Evolutionary conservation across 805 yeast species (phyloP), one percentile per base, ranked within the genome.

Genomic region (Starmerella ratchasimensis): DNA sequence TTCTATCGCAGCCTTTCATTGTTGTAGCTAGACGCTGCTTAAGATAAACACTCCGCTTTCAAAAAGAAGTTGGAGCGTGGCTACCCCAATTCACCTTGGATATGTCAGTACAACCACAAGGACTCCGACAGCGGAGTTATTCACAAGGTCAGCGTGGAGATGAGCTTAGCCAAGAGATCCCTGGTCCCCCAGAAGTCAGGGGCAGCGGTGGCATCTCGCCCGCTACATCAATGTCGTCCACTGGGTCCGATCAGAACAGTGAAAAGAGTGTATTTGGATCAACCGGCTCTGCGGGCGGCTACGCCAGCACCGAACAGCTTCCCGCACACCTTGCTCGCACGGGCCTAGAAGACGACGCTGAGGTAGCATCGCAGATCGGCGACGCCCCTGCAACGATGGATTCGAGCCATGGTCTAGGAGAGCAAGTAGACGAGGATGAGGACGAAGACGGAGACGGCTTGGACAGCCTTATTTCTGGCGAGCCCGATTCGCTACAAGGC

Each of bases 371-470:
- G 44, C 35, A 16, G 16, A 32, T 6, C 8, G 23, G n/a, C 24
- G 31, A 8, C n/a, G n/a, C n/a, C n/a, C n/a, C n/a, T n/a, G n/a
- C n/a, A n/a, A n/a, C n/a, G n/a, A n/a, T n/a, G n/a, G n/a, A n/a
- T n/a, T n/a, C n/a, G n/a, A n/a, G n/a, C n/a, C 11, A n/a, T 24
- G 27, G 13, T 24, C 13, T 16, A 4, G 11, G 35, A 8, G 35
- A 32, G 3, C 20, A 22, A 4, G 21, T 14, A 3, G 35, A 32
- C n/a, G 39, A 37, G 3, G 44, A 39, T 13, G 39, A 30, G 16
- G 48, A 37, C 25, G 42, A 37, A n/a, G 38, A 32, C 18, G 48
- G 38, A 25, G 48, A 44, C 16, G 58, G 48, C 24, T 36, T 46
- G 23, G 42, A 39, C 19, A 48, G 49, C 13, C 36, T 45, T 18